phyloP scores from a whole-genome alignment of 2,329 filamentous ascomycete genomes.

The Verruconis gallopava region DNA sequence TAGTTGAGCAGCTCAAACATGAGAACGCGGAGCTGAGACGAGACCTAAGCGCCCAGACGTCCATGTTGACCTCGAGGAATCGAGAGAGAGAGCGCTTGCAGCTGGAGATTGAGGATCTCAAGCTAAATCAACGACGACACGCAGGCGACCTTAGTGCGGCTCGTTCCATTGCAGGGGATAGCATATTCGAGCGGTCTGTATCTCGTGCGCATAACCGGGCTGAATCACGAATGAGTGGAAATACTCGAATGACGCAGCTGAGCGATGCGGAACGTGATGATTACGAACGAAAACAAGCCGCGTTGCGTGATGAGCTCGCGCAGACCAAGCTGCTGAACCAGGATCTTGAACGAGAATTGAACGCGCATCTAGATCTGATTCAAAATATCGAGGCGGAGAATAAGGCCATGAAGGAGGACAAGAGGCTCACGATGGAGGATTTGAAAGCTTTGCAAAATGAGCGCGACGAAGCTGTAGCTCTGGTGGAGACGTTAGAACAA shows the following conservation, averaged over 20 bases:
- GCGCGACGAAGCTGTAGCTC: constrained; percentile 70
- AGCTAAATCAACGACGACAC: constrained; percentile 69
- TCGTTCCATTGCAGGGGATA: constrained; percentile 60
- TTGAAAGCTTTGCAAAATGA: constrained; percentile 67
- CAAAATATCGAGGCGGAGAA: constrained; percentile 56
- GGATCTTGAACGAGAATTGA: constrained; percentile 70
- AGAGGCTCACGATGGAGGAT: constrained; percentile 68
- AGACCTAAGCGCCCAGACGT: constrained; percentile 89
- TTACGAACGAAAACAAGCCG: constrained; percentile 69
- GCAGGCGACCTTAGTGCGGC: constrained; percentile 21
- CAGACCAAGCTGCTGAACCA: constrained; percentile 81
- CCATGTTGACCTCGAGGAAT: constrained; percentile 92
- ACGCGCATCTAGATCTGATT: constrained; percentile 67
- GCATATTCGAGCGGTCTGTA: constrained; percentile 85
- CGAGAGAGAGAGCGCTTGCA: constrained; percentile 90
- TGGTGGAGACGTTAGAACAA: constrained; percentile 52
- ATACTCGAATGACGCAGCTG: constrained; percentile 48
- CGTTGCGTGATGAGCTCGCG: constrained; percentile 75
- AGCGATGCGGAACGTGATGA: constrained; percentile 74
- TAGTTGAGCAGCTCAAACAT: constrained; percentile 78
- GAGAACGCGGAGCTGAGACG: constrained; percentile 87
- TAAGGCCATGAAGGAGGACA: constrained; percentile 62
- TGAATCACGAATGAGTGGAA: constrained; percentile 59
- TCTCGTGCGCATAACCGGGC: constrained; percentile 68
- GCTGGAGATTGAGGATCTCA: constrained; percentile 93